Evolutionary conservation across 2,329 filamentous ascomycete species (phyloP).

Genomic region (Mollisiaceae sp.): DNA sequence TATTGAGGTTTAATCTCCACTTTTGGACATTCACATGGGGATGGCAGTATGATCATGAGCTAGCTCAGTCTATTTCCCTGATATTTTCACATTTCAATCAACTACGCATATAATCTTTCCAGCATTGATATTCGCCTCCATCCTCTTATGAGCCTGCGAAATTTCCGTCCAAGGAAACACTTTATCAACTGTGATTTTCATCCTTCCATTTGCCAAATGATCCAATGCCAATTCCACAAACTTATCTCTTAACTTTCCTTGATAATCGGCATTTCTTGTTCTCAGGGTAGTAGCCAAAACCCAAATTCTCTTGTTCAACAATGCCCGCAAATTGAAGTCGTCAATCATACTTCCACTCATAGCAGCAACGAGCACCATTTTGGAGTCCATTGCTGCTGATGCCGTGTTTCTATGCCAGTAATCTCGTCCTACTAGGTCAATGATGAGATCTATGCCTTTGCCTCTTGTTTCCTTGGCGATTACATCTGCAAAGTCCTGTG

Average conservation of each 20-base stretch:
- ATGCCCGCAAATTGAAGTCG: constrained; percentile 2
- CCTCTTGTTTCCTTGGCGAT: neutral
- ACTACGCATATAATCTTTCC: neutral
- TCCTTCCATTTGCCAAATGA: constrained; percentile 8
- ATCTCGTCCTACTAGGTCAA: constrained; percentile 1
- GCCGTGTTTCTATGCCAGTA: constrained; percentile 8
- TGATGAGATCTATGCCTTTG: constrained; percentile 7
- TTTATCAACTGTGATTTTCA: constrained; percentile 9
- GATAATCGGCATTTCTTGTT: constrained; percentile 10
- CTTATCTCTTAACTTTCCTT: constrained; percentile 5
- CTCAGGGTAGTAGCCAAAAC: constrained; percentile 6
- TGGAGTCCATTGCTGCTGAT: constrained; percentile 4
- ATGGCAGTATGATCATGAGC: neutral
- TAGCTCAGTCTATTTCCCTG: neutral
- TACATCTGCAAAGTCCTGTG: neutral
- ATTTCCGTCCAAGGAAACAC: constrained; percentile 1
- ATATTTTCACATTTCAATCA: neutral
- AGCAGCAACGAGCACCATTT: constrained; percentile 1
- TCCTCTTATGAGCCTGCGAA: neutral
- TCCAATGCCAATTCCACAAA: constrained; percentile 6
- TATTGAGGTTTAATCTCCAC: no score
- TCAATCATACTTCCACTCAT: constrained; percentile 8
- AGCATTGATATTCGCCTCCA: constrained; percentile 8
- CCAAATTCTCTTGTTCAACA: constrained; percentile 9
- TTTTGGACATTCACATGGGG: no score